These are phyloP conservation scores for Petunia hybrid DNA, from an alignment of 305 asterid species.

Conservation along the genomic window DNA sequence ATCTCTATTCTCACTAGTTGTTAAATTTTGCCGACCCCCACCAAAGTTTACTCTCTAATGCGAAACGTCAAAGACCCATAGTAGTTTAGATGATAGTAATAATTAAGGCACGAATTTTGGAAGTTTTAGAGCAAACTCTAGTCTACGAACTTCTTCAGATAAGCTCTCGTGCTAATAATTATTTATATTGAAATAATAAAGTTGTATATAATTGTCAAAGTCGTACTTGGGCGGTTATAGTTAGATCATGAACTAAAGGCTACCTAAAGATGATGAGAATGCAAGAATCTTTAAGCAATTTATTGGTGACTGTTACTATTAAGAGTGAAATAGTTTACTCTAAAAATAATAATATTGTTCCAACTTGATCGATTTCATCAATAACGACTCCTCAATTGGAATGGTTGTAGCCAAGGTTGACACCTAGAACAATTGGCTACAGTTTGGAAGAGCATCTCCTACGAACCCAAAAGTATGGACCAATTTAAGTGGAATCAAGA, in stretches of 20 bases:
- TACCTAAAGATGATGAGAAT: neutral
- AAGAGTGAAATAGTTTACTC: neutral
- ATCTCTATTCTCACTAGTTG: neutral
- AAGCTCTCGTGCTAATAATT: neutral
- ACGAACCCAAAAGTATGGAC: constrained; percentile 14
- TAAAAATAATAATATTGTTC: neutral
- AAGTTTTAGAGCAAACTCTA: neutral
- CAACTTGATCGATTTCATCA: neutral
- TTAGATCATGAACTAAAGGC: neutral
- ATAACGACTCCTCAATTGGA: too few relatives aligned
- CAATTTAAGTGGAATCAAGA: constrained; percentile 19
- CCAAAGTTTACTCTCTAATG: neutral
- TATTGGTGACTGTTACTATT: neutral
- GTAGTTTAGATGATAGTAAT: neutral
- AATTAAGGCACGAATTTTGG: neutral
- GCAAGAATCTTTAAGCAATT: neutral
- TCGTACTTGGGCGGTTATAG: neutral
- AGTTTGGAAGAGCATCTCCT: neutral
- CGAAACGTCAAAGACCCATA: too few relatives aligned
- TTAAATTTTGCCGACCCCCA: neutral
- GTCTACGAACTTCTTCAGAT: neutral
- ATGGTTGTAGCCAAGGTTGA: neutral
- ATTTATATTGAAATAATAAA: too few relatives aligned
- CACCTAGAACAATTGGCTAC: neutral
- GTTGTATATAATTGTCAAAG: too few relatives aligned